Percentiles rank a stretch among this genome's conserved stretches.
phyloP scores from a whole-genome alignment of 306 rosid species.

The Cucurbita moschata region DNA sequence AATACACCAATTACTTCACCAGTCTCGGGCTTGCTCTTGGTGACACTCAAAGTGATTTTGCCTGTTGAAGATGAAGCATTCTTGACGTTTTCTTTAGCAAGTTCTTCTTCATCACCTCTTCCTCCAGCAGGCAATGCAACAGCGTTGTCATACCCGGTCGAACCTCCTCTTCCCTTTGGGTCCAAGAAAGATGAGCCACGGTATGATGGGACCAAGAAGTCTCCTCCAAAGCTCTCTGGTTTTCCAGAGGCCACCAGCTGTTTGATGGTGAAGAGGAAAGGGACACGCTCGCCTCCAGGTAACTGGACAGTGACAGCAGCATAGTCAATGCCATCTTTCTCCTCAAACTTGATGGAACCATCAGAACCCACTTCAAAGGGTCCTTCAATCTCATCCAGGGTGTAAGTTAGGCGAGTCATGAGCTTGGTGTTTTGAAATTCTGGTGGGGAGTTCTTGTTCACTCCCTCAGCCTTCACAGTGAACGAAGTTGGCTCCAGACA shows the following conservation, averaged over 20 bases:
- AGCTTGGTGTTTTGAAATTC: conserved; percentile 94
- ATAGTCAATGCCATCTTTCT: conserved; percentile 86
- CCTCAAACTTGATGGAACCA: conserved; percentile 61
- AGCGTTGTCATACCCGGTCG: conserved; percentile 78
- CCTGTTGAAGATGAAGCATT: conserved; percentile 62
- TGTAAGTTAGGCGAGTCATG: conserved; percentile 96
- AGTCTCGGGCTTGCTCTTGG: conserved; percentile 72
- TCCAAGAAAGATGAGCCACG: conserved; percentile 91
- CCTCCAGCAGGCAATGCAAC: conserved; percentile 89
- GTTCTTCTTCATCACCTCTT: conserved; percentile 92
- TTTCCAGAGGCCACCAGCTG: conserved; percentile 87
- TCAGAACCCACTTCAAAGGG: conserved; percentile 72
- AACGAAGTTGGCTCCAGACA: conserved; percentile 92
- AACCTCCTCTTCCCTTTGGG: conserved; percentile 99
- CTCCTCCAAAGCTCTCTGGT: conserved; percentile 53
- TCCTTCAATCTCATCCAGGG: conserved; percentile 87
- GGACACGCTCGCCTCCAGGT: conserved; percentile 90
- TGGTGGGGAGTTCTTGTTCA: conserved; percentile 67
- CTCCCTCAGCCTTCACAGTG: conserved; percentile 83
- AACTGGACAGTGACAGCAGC: conserved; percentile 86
- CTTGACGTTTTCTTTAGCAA: conserved; percentile 65
- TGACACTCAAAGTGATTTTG: conserved; percentile 70
- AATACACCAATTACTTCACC: conserved; percentile 90
- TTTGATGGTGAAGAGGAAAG: conserved; percentile 89
- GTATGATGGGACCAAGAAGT: conserved; percentile 76